A percentile compares a stretch with the other conserved stretches of the same genome.
Evolutionary conservation across 2,329 filamentous ascomycete species (phyloP).

Genomic region (Trichoderma atroviride): DNA sequence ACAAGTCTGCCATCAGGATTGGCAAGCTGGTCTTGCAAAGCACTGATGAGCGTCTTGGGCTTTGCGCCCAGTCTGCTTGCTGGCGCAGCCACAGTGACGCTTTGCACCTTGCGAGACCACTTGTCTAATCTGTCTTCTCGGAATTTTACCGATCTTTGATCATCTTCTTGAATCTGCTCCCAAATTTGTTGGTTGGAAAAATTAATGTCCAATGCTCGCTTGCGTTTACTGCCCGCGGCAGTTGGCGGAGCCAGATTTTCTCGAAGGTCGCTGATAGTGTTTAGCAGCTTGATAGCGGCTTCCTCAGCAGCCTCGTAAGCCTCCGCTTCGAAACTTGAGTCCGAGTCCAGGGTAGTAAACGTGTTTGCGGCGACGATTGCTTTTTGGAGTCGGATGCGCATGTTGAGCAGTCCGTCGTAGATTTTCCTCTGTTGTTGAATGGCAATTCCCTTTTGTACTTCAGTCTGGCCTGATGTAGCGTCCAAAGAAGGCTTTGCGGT

Average conservation of each 20-base stretch:
- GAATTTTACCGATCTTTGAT: slow-evolving; percentile 59
- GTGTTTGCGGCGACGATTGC: slow-evolving; percentile 82
- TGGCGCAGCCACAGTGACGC: slow-evolving; percentile 47
- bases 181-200: slow-evolving; percentile 70
- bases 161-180: slow-evolving; percentile 68
- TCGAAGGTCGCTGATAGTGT: slow-evolving; percentile 73
- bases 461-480: slow-evolving; percentile 45
- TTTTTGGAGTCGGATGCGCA: slow-evolving; percentile 91
- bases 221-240: slow-evolving; percentile 63
- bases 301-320: slow-evolving; percentile 78
- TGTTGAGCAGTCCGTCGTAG: slow-evolving; percentile 87
- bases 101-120: slow-evolving; percentile 74
- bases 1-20: slow-evolving; percentile 65
- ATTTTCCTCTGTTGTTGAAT: slow-evolving; percentile 83
- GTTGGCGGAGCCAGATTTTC: slow-evolving; percentile 58
- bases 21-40: slow-evolving; percentile 69
- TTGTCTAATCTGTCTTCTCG: slow-evolving; percentile 79
- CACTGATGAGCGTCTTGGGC: slow-evolving; percentile 58
- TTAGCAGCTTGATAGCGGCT: slow-evolving; percentile 83
- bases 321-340: slow-evolving; percentile 45
- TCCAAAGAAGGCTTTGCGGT: slow-evolving; percentile 41
- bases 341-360: slow-evolving; percentile 53
- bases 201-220: slow-evolving; percentile 54
- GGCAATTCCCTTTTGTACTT: slow-evolving; percentile 81
- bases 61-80: slow-evolving; percentile 35